Evolutionary conservation across 306 rosid species (phyloP).

Genomic region (Vigna radiata): DNA sequence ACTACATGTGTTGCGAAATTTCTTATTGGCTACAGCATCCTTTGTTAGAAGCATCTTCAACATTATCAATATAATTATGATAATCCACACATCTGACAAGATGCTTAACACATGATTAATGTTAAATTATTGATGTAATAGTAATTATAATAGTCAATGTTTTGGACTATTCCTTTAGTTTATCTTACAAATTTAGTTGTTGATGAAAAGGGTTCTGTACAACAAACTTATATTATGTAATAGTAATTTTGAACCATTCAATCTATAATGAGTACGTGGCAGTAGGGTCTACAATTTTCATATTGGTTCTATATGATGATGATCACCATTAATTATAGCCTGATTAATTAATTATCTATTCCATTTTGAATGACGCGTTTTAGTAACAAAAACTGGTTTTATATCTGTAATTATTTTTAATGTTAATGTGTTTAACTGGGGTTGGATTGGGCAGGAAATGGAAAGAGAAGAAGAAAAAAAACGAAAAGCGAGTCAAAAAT

Average conservation of each 20-base stretch:
- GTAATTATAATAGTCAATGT: not conserved
- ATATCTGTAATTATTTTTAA: too few relatives aligned
- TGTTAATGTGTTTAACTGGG: too few relatives aligned
- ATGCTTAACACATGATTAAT: conserved; percentile 8
- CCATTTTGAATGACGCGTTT: too few relatives aligned
- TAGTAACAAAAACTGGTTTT: too few relatives aligned
- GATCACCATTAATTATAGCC: too few relatives aligned
- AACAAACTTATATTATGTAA: not conserved
- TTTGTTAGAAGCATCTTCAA: not conserved
- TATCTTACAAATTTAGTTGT: not conserved
- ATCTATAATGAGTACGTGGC: conserved; percentile 36
- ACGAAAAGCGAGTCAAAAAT: too few relatives aligned
- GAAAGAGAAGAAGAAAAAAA: too few relatives aligned
- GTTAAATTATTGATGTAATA: conserved; percentile 1
- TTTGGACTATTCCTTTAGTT: not conserved
- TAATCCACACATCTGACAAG: conserved; percentile 22
- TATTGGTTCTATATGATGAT: not conserved
- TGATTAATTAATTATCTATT: too few relatives aligned
- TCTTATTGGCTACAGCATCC: conserved; percentile 29
- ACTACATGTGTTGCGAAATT: too few relatives aligned
- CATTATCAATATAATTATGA: conserved; percentile 20
- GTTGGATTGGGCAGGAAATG: too few relatives aligned
- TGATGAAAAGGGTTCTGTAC: not conserved
- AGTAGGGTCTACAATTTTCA: conserved; percentile 56
- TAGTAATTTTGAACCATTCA: conserved; percentile 36